A percentile compares a stretch with the other conserved stretches of the same genome.
These are phyloP conservation scores for Turritis glabra DNA, from an alignment of 345 rosid genomes.

Conservation along the genomic window DNA sequence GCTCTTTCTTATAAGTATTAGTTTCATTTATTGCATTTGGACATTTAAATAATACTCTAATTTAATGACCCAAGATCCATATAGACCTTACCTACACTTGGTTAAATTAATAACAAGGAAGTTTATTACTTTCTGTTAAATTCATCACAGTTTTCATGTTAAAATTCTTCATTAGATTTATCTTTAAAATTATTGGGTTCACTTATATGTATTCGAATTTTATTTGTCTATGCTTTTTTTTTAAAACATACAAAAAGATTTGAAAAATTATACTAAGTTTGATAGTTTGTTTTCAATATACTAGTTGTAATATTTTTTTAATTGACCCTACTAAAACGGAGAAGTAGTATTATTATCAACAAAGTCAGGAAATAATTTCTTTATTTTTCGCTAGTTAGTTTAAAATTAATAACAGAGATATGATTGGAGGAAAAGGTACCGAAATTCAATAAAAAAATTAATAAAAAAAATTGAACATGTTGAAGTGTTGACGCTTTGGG, in stretches of 20 bases:
- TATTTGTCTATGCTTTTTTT: neutral
- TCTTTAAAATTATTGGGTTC: neutral
- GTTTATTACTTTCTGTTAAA: neutral
- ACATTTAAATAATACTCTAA: constrained; percentile 22
- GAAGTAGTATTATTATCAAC: constrained; percentile 24
- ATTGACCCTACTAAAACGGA: constrained; percentile 17
- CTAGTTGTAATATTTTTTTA: constrained; percentile 9
- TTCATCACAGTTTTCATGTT: neutral
- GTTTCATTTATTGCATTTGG: constrained; percentile 28
- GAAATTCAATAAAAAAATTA: constrained; percentile 17
- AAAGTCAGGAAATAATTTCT: constrained; percentile 20
- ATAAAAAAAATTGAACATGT: constrained; percentile 34
- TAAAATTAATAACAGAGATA: constrained; percentile 20
- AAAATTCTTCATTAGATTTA: neutral
- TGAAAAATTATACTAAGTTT: neutral
- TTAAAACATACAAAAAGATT: neutral
- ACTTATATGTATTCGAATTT: neutral
- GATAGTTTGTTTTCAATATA: neutral
- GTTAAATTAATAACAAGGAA: neutral
- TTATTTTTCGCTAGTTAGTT: constrained; percentile 5
- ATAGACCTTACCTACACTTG: constrained; percentile 8
- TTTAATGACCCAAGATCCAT: constrained; percentile 17
- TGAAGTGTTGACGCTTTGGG: constrained; percentile 70
- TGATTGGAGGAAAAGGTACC: constrained; percentile 34
- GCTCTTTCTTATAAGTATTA: constrained; percentile 22